A percentile compares a stretch with the other conserved stretches of the same genome.
These are phyloP conservation scores for Parmales sp. DNA, from an alignment of 108 stramenopile genomes.

Conservation along the genomic window DNA sequence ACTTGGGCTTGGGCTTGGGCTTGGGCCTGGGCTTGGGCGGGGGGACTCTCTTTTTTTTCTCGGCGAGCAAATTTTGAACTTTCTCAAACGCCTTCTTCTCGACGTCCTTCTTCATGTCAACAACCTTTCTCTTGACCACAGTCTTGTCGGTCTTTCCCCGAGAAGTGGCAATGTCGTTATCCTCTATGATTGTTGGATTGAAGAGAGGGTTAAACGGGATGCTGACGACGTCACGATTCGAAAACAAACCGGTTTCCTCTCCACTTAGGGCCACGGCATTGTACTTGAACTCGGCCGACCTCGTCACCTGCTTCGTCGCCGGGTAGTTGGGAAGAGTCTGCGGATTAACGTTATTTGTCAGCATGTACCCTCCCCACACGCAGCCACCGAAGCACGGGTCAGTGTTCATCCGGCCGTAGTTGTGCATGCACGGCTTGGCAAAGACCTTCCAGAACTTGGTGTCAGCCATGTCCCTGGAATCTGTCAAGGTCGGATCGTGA, in stretches of 20 bases:
- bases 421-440: neutral
- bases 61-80: no score
- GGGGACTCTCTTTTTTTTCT: no score
- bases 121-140: no score
- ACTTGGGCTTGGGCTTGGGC: no score
- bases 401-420: neutral
- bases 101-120: no score
- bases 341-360: neutral
- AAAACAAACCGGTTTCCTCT: neutral
- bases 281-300: constrained; percentile 13
- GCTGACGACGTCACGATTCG: neutral
- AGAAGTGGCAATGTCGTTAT: neutral
- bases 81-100: no score
- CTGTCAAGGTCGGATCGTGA: neutral
- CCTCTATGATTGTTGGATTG: constrained; percentile 6
- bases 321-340: constrained; percentile 10
- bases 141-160: constrained; percentile 3
- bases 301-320: neutral
- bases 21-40: no score
- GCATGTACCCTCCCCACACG: constrained; percentile 9
- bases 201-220: constrained; percentile 5
- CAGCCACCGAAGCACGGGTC: neutral
- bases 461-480: neutral
- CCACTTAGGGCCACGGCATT: neutral
- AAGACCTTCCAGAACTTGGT: constrained; percentile 3